phyloP scores from a whole-genome alignment of 345 rosid genomes.

The Toxicodendron radicans region DNA sequence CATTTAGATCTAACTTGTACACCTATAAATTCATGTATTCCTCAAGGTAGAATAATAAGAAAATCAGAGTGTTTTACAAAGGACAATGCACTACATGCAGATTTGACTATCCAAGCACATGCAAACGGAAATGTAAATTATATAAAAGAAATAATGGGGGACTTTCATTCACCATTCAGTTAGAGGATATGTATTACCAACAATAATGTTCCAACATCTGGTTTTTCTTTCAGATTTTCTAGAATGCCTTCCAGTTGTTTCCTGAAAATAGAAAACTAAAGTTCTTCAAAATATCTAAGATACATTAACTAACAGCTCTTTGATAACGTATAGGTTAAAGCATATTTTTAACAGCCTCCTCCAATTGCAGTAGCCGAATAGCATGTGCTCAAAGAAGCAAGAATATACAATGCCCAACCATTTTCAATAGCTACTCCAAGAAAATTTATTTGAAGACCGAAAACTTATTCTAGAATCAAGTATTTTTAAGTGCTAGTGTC shows the following conservation, averaged over 20 bases:
- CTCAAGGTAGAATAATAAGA: too few relatives aligned
- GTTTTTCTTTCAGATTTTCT: constrained; percentile 82
- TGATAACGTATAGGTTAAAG: neutral
- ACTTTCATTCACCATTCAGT: neutral
- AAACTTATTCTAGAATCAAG: neutral
- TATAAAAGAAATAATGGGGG: neutral
- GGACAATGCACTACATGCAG: neutral
- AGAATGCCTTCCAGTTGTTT: constrained; percentile 90
- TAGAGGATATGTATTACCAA: constrained; percentile 56
- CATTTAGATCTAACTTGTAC: too few relatives aligned
- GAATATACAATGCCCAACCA: neutral
- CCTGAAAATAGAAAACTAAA: constrained; percentile 46
- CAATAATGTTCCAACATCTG: constrained; percentile 81
- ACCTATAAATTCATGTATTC: too few relatives aligned
- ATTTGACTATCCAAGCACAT: constrained; percentile 8
- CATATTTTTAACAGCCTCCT: neutral
- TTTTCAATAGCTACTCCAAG: neutral
- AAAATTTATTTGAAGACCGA: neutral
- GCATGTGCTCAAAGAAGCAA: neutral
- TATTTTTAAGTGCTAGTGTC: neutral
- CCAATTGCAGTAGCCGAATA: neutral
- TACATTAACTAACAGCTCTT: neutral
- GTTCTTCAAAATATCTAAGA: neutral
- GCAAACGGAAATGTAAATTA: neutral
- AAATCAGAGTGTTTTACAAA: too few relatives aligned